Conservation (phyloP, 2,329 filamentous ascomycete species). For the Alternaria alternata region DNA sequence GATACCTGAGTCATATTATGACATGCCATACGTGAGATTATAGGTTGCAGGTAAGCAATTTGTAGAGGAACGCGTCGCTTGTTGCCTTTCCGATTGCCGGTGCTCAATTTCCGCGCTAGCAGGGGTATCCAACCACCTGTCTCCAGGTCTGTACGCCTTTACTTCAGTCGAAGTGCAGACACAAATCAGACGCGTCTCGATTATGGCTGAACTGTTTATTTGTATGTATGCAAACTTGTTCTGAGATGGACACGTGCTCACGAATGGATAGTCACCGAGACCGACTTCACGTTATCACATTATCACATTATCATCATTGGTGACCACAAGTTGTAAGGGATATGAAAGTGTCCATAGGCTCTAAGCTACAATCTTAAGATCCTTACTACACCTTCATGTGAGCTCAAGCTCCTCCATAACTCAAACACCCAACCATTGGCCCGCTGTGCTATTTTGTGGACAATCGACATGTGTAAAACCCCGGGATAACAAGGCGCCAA, state of each 20-base stretch:
- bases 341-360: conserved; percentile 48
- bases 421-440: conserved; percentile 49
- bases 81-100: conserved; percentile 5
- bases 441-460: conserved; percentile 52
- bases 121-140: conserved; percentile 6
- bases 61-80: conserved; percentile 9
- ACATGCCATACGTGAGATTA: neutral
- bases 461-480: conserved; percentile 47
- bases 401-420: conserved; percentile 49
- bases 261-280: neutral
- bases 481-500: conserved; percentile 48
- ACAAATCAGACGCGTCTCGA: neutral
- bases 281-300: conserved; percentile 3
- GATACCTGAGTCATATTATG: neutral
- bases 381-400: conserved; percentile 41
- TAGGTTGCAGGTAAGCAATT: neutral
- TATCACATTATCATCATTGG: neutral
- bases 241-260: neutral
- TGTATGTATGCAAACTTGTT: neutral
- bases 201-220: neutral
- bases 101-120: conserved; percentile 8
- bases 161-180: neutral
- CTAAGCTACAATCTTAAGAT: conserved; percentile 53
- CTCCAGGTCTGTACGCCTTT: neutral
- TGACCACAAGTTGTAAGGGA: conserved; percentile 25